Evolutionary conservation across 2,329 filamentous ascomycete genomes (phyloP).

Genomic region (Trichoderma lentiforme): DNA sequence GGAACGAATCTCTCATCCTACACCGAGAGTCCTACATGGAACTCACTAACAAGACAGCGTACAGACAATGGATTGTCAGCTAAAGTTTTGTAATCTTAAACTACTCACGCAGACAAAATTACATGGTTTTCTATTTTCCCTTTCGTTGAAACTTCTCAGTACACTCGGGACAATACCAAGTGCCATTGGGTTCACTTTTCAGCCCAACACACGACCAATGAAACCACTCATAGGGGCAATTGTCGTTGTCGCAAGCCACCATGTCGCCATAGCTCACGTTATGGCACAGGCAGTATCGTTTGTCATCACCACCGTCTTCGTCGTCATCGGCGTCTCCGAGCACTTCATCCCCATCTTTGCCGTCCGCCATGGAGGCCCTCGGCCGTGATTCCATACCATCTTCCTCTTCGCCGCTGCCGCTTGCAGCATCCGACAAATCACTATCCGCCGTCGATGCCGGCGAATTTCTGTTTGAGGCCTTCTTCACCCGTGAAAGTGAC

Average conservation of each 20-base stretch:
- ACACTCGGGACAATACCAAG: constrained; percentile 65
- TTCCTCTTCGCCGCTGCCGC: constrained; percentile 51
- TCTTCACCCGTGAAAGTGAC: constrained; percentile 61
- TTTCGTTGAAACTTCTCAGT: constrained; percentile 48
- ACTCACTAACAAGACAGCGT: not conserved
- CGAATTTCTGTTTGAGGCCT: constrained; percentile 55
- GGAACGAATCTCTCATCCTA: not conserved
- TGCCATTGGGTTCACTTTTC: constrained; percentile 64
- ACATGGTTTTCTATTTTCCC: constrained; percentile 25
- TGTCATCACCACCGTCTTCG: constrained; percentile 71
- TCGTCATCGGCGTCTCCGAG: constrained; percentile 58
- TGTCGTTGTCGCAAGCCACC: constrained; percentile 83
- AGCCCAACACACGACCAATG: constrained; percentile 74
- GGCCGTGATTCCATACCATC: constrained; percentile 37
- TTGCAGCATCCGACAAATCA: constrained; percentile 62
- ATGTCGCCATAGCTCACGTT: constrained; percentile 83
- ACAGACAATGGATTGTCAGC: not conserved
- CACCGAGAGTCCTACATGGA: not conserved
- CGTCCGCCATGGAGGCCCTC: constrained; percentile 34
- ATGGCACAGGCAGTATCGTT: constrained; percentile 81
- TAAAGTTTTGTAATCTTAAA: not conserved
- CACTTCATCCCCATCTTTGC: constrained; percentile 45
- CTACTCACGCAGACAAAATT: not conserved
- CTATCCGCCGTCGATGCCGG: constrained; percentile 62
- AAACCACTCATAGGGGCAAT: constrained; percentile 82